Base-by-base conservation (phyloP, 2,329 filamentous ascomycete species). In the Aspergillus sp. region DNA sequence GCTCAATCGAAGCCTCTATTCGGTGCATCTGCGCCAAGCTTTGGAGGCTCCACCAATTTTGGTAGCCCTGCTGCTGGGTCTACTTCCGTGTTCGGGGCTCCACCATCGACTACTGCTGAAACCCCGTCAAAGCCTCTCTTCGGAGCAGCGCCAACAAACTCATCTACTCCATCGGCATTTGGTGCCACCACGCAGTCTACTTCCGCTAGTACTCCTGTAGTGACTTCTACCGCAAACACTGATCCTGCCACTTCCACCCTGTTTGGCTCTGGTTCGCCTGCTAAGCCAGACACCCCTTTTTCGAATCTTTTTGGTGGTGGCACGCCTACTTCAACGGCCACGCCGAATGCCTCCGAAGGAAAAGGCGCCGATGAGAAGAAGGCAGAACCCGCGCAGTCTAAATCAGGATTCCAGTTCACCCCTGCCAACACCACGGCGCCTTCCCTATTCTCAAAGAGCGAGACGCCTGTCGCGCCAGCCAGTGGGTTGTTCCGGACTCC, bases 101-200 rank as follows among this genome's bases (percentile, higher is more conserved):
- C 63, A 36, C 61, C 66, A 39, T 62, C 68, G 11, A 61, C 61
- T 12, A 50, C 68, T 2, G 55, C 65, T 39, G 46, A 64, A 45
- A 63, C 60, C 14, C 62, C 69, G 11, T 65, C 65, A 6, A 64
- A 66, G 24, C 61, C 63, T 10, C 57, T 69, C 18, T 71, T 73
- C 56, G 67, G 65, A 16, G 54, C 61, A 6, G 67, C 65, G 51
- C 46, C 65, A 6, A 55, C 64, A n/a, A 60, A 65, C 42, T 49
- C 63, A 45, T 22, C 66, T 24, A 58, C 67, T 36, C 58, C 67
- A 20, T 57, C 65, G 18, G 62, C 65, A 55, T 76, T 77, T 57
- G 69, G 65, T 47, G 62, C 65, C 36, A 59, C 68, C 9, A 58
- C 66, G 49, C 63, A 67, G 24, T 45, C 66, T 51, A 54, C 57